Base-by-base conservation (phyloP, 2,329 filamentous ascomycete species). In the Fusarium chuoi region DNA sequence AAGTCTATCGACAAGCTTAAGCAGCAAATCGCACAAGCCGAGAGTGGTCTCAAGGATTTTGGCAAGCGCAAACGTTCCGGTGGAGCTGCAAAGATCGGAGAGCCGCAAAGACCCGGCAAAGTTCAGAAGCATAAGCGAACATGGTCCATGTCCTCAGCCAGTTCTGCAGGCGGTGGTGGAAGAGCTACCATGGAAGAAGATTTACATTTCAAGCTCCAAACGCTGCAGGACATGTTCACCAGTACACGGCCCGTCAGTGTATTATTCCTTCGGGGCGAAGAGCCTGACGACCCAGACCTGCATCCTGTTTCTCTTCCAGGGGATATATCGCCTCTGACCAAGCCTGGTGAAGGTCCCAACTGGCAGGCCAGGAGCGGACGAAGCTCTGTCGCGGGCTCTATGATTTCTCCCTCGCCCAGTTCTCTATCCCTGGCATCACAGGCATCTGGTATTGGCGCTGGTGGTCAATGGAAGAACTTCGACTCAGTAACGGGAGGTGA, bases 1-100 rank as follows among this genome's bases (percentile, higher is more conserved):
- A 98, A 98, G 84, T 94, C 93, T 0, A 98, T 98, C 76, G 96
- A 98, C 79, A 98, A 98, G 83, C 85, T 98, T 52, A 97, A 97
- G 82, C 95, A 98, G 79, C 96, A 98, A 79, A 96, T 98, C 68
- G 87, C 92, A 0, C 95, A 98, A 79, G 89, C 89, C 1, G 91
- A 92, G 78, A 91, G 87, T 57, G 90, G 91, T 0, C 86, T 91
- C 77, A 92, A 92, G 78, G 90, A 92, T 71, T 90, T 90, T 72
- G 87, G 88, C 49, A 93, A 92, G 80, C 85, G 91, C 62, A 92
- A 92, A 81, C 85, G 89, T 49, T 83, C 87, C 45, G 85, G 85
- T 13, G 87, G 85, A 6, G 84, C 82, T 6, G 78, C 82, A n/a
- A 89, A 88, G 74, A 75, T 77, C 10, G 85, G 85, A 73, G 82